Evolutionary conservation across 202 grass and related monocot genomes (phyloP).

Genomic region (Tripidium arundinaceum): DNA sequence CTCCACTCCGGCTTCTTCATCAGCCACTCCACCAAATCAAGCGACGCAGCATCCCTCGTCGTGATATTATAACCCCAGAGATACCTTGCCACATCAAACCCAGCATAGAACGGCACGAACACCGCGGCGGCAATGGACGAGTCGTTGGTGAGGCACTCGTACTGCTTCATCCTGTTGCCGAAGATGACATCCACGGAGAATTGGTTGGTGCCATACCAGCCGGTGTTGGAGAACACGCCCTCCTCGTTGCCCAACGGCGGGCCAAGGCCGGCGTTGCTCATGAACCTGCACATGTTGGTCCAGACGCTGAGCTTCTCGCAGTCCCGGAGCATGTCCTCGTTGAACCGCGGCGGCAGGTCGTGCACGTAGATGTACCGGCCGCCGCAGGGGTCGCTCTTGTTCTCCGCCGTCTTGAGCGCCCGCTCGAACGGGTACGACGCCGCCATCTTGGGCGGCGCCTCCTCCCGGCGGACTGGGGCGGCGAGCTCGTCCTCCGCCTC

Average conservation of each 20-base stretch:
- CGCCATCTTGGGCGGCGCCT: neutral
- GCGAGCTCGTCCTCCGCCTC: neutral
- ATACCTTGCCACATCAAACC: slow-evolving; percentile 79
- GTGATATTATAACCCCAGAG: slow-evolving; percentile 92
- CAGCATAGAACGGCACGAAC: slow-evolving; percentile 92
- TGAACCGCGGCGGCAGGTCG: too few relatives aligned
- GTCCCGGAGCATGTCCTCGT: too few relatives aligned
- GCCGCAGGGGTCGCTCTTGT: slow-evolving; percentile 82
- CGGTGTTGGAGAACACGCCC: too few relatives aligned
- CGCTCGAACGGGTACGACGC: slow-evolving; percentile 63
- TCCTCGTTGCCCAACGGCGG: too few relatives aligned
- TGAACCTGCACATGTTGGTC: too few relatives aligned
- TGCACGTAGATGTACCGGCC: slow-evolving; percentile 98
- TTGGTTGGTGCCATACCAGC: too few relatives aligned
- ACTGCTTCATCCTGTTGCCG: slow-evolving; percentile 99
- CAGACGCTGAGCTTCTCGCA: too few relatives aligned
- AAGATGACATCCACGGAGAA: too few relatives aligned
- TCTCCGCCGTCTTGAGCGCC: slow-evolving; percentile 68
- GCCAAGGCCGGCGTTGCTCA: too few relatives aligned
- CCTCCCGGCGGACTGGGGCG: neutral
- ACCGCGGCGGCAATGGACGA: slow-evolving; percentile 73
- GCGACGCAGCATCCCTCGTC: slow-evolving; percentile 60
- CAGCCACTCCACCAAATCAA: slow-evolving; percentile 87
- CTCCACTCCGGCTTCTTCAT: slow-evolving; percentile 74
- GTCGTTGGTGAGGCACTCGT: slow-evolving; percentile 88